Conservation (phyloP, 192 early-diverging fungal species). For the Coemansia sp. region DNA sequence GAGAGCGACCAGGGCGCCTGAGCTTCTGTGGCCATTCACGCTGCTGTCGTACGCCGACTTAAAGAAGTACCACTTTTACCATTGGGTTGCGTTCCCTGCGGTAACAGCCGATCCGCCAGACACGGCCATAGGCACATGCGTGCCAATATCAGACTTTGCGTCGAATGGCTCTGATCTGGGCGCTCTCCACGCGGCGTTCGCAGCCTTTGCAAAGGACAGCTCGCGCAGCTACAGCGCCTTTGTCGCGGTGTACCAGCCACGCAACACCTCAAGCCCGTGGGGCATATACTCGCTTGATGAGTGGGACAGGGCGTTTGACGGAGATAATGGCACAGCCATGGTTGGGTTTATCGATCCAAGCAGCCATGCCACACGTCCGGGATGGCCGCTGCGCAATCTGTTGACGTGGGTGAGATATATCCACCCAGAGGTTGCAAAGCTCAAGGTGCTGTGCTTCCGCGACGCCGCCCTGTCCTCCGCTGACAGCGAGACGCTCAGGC, state of each 20-base stretch:
- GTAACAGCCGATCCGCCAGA: slow-evolving; percentile 66
- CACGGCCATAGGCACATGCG: slow-evolving; percentile 14
- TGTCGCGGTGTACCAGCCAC: slow-evolving; percentile 16
- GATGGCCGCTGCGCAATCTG: slow-evolving; percentile 93
- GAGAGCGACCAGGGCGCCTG: slow-evolving; percentile 60
- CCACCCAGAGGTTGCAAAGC: slow-evolving; percentile 12
- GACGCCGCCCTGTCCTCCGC: slow-evolving; percentile 16
- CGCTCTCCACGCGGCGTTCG: slow-evolving; percentile 28
- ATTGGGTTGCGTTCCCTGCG: slow-evolving; percentile 94
- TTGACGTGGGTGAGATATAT: slow-evolving; percentile 57
- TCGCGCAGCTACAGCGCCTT: slow-evolving; percentile 24
- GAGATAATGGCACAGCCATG: slow-evolving; percentile 14
- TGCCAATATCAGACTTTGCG: slow-evolving; percentile 14
- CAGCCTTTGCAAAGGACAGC: slow-evolving; percentile 12
- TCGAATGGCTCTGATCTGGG: slow-evolving; percentile 23
- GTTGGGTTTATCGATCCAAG: slow-evolving; percentile 90
- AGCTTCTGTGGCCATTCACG: slow-evolving; percentile 69
- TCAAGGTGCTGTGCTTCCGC: slow-evolving; percentile 44
- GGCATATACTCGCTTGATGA: slow-evolving; percentile 19
- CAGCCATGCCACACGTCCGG: slow-evolving; percentile 67
- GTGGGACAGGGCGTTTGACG: slow-evolving; percentile 23
- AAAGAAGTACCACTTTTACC: slow-evolving; percentile 93
- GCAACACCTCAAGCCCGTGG: slow-evolving; percentile 7
- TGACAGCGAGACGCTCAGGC: slow-evolving; percentile 2
- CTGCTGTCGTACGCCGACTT: slow-evolving; percentile 93